phyloP scores from a whole-genome alignment of 139 green algal species.

The Diplosphaera chodatii region DNA sequence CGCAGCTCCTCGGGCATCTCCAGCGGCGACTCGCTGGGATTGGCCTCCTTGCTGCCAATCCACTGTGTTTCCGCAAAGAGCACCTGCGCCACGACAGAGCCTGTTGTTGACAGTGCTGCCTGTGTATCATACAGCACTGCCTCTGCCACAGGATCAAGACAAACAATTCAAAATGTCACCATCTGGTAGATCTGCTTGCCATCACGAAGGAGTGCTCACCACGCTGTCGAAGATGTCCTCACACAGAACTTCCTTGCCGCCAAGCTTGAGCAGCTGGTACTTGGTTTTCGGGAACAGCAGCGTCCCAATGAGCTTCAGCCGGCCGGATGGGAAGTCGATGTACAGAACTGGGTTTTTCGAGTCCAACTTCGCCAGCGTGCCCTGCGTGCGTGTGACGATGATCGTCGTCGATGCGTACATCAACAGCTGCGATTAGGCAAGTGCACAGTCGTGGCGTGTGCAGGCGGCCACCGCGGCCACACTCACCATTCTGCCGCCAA shows the following conservation, averaged over 20 bases:
- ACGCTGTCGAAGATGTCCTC: constrained; percentile 86
- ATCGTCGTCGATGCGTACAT: too few species aligned
- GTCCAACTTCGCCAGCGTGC: constrained; percentile 72
- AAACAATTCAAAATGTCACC: too few species aligned
- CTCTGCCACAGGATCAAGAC: too few species aligned
- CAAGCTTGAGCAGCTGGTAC: constrained; percentile 70
- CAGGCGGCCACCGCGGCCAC: too few species aligned
- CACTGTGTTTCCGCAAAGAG: constrained; percentile 75
- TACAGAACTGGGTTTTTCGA: constrained; percentile 78
- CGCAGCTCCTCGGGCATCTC: constrained; percentile 54
- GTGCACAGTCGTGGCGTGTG: too few species aligned
- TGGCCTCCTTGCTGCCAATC: constrained; percentile 72
- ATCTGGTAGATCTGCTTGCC: too few species aligned
- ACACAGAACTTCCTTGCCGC: constrained; percentile 44
- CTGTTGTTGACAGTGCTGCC: neutral
- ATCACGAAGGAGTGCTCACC: too few species aligned
- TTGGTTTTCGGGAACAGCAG: constrained; percentile 68
- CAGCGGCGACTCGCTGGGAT: constrained; percentile 66
- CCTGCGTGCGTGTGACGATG: too few species aligned
- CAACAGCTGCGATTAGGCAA: too few species aligned
- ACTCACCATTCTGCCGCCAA: neutral
- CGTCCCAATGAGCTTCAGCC: constrained; percentile 74
- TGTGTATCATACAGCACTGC: too few species aligned
- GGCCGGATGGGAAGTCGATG: constrained; percentile 72
- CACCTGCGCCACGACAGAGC: too few species aligned